These are phyloP conservation scores for Ophiostoma sp. DNA, from an alignment of 2,329 filamentous ascomycete genomes.

Conservation along the genomic window DNA sequence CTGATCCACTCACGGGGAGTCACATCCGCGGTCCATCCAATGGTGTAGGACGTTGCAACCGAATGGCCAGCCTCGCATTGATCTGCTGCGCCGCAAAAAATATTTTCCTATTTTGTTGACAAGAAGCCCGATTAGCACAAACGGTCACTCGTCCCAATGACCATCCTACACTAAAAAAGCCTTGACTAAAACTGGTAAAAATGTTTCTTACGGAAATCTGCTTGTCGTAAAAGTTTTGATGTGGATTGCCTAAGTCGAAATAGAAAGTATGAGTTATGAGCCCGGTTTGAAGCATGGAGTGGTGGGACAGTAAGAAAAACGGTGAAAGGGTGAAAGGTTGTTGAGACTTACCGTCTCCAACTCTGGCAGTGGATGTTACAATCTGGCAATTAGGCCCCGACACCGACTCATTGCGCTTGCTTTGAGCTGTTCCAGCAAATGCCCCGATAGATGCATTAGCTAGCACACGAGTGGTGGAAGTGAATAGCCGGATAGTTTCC, in stretches of 20 bases:
- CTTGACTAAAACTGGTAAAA: background rate
- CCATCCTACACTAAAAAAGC: too few relatives aligned
- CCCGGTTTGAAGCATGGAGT: too few relatives aligned
- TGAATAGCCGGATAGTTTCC: background rate
- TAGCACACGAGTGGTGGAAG: background rate
- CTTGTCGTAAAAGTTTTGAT: slow-evolving; percentile 15
- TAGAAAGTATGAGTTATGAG: background rate
- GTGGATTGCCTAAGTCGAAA: slow-evolving; percentile 7
- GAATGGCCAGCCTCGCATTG: background rate
- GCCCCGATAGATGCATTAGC: background rate
- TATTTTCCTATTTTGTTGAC: background rate
- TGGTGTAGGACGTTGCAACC: background rate
- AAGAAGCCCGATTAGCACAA: background rate
- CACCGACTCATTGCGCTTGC: background rate
- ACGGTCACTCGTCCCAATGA: too few relatives aligned
- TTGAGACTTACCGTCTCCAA: background rate
- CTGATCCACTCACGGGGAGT: background rate
- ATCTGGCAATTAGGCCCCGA: background rate
- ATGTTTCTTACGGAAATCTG: slow-evolving; percentile 11
- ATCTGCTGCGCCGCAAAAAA: background rate
- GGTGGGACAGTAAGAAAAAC: too few relatives aligned
- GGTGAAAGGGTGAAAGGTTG: background rate
- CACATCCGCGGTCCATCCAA: background rate
- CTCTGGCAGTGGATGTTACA: background rate
- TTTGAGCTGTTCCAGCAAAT: background rate